Base-by-base conservation (phyloP, 495 filamentous ascomycete genomes). In the Penicillium malachiteum region DNA sequence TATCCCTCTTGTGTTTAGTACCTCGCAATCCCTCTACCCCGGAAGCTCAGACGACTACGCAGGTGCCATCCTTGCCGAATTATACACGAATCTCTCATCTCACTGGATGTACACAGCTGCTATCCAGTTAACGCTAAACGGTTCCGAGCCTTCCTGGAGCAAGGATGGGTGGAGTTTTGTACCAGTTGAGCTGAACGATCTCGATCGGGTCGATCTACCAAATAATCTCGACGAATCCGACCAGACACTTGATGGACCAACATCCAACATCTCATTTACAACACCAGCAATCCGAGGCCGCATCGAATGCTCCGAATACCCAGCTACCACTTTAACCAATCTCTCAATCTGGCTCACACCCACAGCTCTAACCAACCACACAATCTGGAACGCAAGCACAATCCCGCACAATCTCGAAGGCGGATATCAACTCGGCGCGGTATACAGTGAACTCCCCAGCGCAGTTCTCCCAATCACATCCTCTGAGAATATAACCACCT, bases 151-250 rank as follows among this genome's bases (percentile, higher is more conserved):
- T 0, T 42, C 63, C 9, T 73, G 71, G 71, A 73, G 68, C 30
- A 68, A 69, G 31, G 62, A 66, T 13, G 69, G 69, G 8, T 73
- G 71, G 71, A 71, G 57, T 47, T 73, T 73, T 48, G 71, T 69
- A 1, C 71, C 65, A 2, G 5, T 52, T 14, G 53, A 70, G 7
- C 8, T n/a, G n/a, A n/a, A n/a, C n/a, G n/a, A n/a, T n/a, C n/a
- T n/a, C n/a, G n/a, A n/a, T n/a, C n/a, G n/a, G n/a, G n/a, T n/a
- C n/a, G n/a, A n/a, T n/a, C n/a, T n/a, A n/a, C n/a, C n/a, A n/a
- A n/a, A n/a, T n/a, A n/a, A n/a, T n/a, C n/a, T n/a, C n/a, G n/a
- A n/a, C n/a, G n/a, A n/a, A n/a, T n/a, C n/a, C n/a, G n/a, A n/a
- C n/a, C n/a, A n/a, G n/a, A n/a, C n/a, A n/a, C n/a, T n/a, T n/a